These are phyloP conservation scores for Hypomyces rosellus DNA, from an alignment of 2,329 filamentous ascomycete genomes.

Conservation along the genomic window DNA sequence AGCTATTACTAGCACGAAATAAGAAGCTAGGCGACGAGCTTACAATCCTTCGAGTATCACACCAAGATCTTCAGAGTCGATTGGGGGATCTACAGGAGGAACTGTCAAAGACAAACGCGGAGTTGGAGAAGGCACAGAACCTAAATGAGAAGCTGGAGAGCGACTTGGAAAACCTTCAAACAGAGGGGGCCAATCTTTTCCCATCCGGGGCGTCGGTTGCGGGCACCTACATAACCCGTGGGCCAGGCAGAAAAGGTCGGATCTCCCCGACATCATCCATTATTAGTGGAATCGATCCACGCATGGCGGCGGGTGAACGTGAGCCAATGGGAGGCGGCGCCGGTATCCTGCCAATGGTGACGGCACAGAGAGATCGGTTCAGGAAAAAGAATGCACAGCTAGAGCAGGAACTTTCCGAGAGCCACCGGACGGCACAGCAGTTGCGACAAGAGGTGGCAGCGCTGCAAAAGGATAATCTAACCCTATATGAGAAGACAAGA, in stretches of 20 bases:
- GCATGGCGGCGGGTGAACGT: slow-evolving; percentile 38
- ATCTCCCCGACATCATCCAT: slow-evolving; percentile 94
- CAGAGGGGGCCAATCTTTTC: slow-evolving; percentile 75
- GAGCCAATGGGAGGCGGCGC: slow-evolving; percentile 70
- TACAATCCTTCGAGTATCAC: slow-evolving; percentile 85
- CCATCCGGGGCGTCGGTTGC: slow-evolving; percentile 89
- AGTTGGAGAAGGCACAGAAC: slow-evolving; percentile 76
- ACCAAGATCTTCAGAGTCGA: slow-evolving; percentile 80
- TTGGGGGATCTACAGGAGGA: slow-evolving; percentile 78
- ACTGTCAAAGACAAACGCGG: slow-evolving; percentile 72
- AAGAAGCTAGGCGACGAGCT: slow-evolving; percentile 95
- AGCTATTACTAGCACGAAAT: slow-evolving; percentile 84
- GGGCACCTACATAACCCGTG: slow-evolving; percentile 71
- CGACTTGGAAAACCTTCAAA: slow-evolving; percentile 81
- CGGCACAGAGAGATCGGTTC: slow-evolving; percentile 94
- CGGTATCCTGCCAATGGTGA: slow-evolving; percentile 95
- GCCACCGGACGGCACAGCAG: slow-evolving; percentile 74
- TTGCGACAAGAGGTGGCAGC: slow-evolving; percentile 86
- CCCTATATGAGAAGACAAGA: slow-evolving; percentile 93
- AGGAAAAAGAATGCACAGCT: slow-evolving; percentile 92
- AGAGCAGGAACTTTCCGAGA: slow-evolving; percentile 81
- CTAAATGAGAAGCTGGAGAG: slow-evolving; percentile 87
- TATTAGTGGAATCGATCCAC: slow-evolving; percentile 89
- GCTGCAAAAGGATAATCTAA: slow-evolving; percentile 92
- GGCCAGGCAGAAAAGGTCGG: slow-evolving; percentile 58